Base-by-base conservation (phyloP, 495 filamentous ascomycete species). In the Annulohypoxylon nitens region DNA sequence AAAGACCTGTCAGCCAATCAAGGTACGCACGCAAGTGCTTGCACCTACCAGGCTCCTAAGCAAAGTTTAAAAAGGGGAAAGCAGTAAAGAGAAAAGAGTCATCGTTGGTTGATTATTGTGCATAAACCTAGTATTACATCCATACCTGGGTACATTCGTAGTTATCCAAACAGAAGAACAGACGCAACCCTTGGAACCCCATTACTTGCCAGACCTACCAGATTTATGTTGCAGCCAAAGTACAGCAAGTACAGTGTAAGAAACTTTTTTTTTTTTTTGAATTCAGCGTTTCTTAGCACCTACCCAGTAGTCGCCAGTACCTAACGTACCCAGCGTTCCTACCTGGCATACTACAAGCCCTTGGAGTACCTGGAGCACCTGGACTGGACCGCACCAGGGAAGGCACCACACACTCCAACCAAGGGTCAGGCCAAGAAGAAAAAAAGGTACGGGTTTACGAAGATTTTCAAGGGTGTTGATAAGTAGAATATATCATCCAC, bases 401-500 rank as follows among this genome's bases (percentile, higher is more conserved):
- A 30, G 30, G 30, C 30, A 30, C 30, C 50, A 54, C 50, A 12
- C 25, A 54, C 47, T 68, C 64, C 70, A 64, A 73, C 64, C 50
- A 64, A 64, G 64, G 70, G 70, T 68, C 41, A 69, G 58, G 65
- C 61, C 61, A 69, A 74, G 66, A 34, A 55, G 41, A 10, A n/a
- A 61, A 67, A 66, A 65, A 62, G 57, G 58, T 62, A 74, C 50
- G 61, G 71, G 30, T 30, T 30, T 69, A 66, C 71, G 60, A 54
- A 54, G 23, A 48, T 53, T 66, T 62, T 36, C 57, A 70, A 62
- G 61, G 67, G 67, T 74, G 58, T 36, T 66, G 11, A 2, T 39
- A 30, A 39, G 9, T 43, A 54, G 67, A 74, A 74, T 74, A 74
- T 74, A 74, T 74, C 72, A 74, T 74, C 67, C 63, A 63, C 72